Conservation (phyloP, 306 rosid species). For the Malus sylvestris region DNA sequence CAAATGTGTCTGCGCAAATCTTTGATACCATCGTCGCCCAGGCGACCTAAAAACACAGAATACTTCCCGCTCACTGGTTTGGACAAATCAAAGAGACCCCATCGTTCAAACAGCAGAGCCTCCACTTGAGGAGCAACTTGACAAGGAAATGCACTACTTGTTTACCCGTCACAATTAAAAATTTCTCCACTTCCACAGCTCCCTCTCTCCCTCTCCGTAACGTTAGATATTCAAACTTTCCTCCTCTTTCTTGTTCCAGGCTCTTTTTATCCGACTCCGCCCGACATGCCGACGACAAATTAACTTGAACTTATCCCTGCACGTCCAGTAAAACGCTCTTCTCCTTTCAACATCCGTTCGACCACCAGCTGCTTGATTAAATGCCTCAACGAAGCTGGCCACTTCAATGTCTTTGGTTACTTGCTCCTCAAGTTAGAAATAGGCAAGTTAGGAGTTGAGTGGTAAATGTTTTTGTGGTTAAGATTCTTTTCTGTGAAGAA, state of each 20-base stretch:
- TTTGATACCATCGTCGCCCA: too few relatives aligned
- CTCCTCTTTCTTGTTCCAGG: too few relatives aligned
- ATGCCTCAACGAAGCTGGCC: neutral
- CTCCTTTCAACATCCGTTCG: neutral
- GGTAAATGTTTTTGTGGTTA: neutral
- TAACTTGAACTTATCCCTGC: too few relatives aligned
- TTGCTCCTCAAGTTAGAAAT: neutral
- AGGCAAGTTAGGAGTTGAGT: neutral
- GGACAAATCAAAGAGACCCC: too few relatives aligned
- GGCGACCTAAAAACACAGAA: too few relatives aligned
- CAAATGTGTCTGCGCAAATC: too few relatives aligned
- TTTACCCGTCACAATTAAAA: too few relatives aligned
- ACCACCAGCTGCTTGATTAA: neutral
- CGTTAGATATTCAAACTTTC: neutral
- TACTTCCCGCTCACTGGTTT: too few relatives aligned
- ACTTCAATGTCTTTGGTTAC: neutral
- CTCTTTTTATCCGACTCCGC: neutral
- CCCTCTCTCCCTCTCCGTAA: neutral
- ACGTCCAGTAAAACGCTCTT: neutral
- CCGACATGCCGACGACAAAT: neutral
- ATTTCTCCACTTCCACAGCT: neutral
- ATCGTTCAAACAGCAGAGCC: too few relatives aligned
- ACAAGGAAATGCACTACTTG: too few relatives aligned
- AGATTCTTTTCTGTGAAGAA: constrained; percentile 29
- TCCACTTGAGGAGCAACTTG: too few relatives aligned